Evolutionary conservation across 352 stramenopile genomes (phyloP).

Genomic region (Globisporangium echinulatum): DNA sequence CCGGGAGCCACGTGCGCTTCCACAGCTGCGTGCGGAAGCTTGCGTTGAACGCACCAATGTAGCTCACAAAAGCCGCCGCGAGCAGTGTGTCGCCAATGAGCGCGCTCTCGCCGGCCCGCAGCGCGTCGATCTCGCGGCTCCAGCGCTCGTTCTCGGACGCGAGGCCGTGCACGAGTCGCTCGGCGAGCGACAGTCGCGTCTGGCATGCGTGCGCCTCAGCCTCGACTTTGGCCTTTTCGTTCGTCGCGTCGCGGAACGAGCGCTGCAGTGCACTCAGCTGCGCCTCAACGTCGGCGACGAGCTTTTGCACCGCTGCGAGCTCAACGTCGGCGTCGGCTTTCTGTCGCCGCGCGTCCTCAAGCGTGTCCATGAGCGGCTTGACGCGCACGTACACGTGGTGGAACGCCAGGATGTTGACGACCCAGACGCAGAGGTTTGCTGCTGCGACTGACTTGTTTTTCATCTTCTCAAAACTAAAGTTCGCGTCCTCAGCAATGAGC

Average conservation of each 20-base stretch:
- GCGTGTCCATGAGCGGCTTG: constrained; percentile 91
- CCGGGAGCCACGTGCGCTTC: constrained; percentile 82
- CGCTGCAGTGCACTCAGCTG: constrained; percentile 73
- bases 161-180: constrained; percentile 85
- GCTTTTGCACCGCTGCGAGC: constrained; percentile 70
- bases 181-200: constrained; percentile 80
- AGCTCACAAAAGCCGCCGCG: constrained; percentile 87
- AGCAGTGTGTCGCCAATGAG: constrained; percentile 87
- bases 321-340: constrained; percentile 82
- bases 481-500: constrained; percentile 80
- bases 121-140: constrained; percentile 81
- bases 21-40: constrained; percentile 78
- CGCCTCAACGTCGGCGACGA: constrained; percentile 78
- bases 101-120: constrained; percentile 62
- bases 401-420: constrained; percentile 91
- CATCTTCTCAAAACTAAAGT: constrained; percentile 94
- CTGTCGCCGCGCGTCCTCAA: constrained; percentile 68
- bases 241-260: constrained; percentile 81
- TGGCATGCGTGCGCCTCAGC: constrained; percentile 81
- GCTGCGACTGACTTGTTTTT: constrained; percentile 89
- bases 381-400: constrained; percentile 92
- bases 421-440: constrained; percentile 90
- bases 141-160: constrained; percentile 87
- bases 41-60: constrained; percentile 89
- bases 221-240: constrained; percentile 89